A percentile compares a stretch with the other conserved stretches of the same genome.
These are phyloP conservation scores for Delonix regia DNA, from an alignment of 306 rosid species.

Conservation along the genomic window DNA sequence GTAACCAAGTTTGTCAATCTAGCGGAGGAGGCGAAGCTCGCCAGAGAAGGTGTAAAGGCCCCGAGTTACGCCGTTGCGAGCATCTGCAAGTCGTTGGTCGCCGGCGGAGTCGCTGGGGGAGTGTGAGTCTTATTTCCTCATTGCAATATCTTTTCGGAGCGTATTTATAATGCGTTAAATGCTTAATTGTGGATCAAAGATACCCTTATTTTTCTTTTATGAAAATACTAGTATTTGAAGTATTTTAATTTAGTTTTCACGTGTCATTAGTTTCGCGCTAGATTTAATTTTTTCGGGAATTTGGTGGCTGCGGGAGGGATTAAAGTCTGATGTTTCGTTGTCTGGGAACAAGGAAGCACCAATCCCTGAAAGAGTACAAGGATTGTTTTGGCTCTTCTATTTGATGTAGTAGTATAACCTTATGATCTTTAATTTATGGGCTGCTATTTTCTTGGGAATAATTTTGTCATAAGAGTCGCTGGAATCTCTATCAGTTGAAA, in stretches of 20 bases:
- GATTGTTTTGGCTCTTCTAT: constrained; percentile 14
- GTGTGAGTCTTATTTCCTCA: constrained; percentile 74
- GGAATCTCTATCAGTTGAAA: neutral
- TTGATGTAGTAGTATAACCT: neutral
- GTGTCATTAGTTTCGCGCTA: neutral
- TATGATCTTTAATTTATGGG: neutral
- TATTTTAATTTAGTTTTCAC: constrained; percentile 20
- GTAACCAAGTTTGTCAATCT: constrained; percentile 83
- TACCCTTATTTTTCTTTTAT: neutral
- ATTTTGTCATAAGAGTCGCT: neutral
- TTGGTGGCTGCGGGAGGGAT: neutral
- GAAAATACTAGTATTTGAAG: neutral
- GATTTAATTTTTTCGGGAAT: constrained; percentile 1
- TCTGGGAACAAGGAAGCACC: constrained; percentile 21
- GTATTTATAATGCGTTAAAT: neutral
- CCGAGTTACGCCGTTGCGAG: constrained; percentile 64
- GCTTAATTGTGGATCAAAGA: neutral
- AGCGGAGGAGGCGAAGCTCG: constrained; percentile 94
- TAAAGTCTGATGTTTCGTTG: constrained; percentile 27
- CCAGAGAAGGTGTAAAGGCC: constrained; percentile 85
- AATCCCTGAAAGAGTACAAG: neutral
- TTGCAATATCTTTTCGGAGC: neutral
- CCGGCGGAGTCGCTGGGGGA: constrained; percentile 99
- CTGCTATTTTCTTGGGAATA: neutral
- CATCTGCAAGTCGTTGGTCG: constrained; percentile 89